These are phyloP conservation scores for Kodamaea anthophila DNA, from an alignment of 1,139 yeast genomes.

Conservation along the genomic window DNA sequence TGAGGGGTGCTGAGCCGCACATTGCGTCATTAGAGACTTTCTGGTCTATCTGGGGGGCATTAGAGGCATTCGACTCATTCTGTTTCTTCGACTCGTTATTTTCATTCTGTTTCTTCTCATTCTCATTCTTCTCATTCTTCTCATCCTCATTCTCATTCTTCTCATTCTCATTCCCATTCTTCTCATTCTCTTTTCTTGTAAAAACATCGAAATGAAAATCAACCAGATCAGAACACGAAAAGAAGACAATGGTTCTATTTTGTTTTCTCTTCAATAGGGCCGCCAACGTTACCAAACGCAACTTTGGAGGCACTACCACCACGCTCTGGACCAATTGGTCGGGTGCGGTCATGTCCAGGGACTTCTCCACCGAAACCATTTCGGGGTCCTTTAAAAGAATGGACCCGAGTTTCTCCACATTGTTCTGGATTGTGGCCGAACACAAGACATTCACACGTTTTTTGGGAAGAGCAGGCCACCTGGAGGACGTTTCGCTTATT, in stretches of 20 bases:
- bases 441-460: slow-evolving; percentile 76
- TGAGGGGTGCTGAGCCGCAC: slow-evolving; percentile 47
- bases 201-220: slow-evolving; percentile 81
- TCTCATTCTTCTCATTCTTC: not conserved
- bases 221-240: slow-evolving; percentile 92
- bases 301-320: slow-evolving; percentile 82
- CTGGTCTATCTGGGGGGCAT: no score
- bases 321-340: slow-evolving; percentile 81
- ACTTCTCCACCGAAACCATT: slow-evolving; percentile 48
- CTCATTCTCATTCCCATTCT: slow-evolving; percentile 12
- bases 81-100: slow-evolving; percentile 14
- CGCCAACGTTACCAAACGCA: slow-evolving; percentile 75
- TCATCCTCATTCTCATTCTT: slow-evolving; percentile 7
- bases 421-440: slow-evolving; percentile 88
- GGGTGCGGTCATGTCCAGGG: slow-evolving; percentile 54
- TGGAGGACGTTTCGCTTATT: slow-evolving; percentile 31
- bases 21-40: slow-evolving; percentile 26
- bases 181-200: slow-evolving; percentile 33
- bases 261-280: slow-evolving; percentile 55
- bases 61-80: no score
- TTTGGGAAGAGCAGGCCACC: slow-evolving; percentile 56
- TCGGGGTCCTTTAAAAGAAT: slow-evolving; percentile 67
- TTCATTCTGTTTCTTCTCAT: not conserved
- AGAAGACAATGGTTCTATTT: slow-evolving; percentile 71
- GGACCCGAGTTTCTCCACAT: slow-evolving; percentile 75